Evolutionary conservation across 2,329 filamentous ascomycete species (phyloP), one percentile per base, ranked within the genome.

Genomic region (Stemphylium lycopersici): DNA sequence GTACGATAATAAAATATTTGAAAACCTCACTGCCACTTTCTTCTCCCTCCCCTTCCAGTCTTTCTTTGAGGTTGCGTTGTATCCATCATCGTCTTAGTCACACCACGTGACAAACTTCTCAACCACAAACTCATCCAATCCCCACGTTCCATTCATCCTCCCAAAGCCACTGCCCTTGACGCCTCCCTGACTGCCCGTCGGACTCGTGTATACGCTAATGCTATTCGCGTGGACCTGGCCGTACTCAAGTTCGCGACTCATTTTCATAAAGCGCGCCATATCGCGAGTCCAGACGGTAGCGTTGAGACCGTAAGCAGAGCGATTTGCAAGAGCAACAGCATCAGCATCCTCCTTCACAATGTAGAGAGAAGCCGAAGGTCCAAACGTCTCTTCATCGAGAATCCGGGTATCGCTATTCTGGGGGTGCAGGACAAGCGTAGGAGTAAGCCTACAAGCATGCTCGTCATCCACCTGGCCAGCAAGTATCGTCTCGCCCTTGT

Each of bases 221-320:
- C 66, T 71, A 58, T 81, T 81, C 53, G 81, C 77, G 58, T 81
- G 79, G 1, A 81, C 72, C 3, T 68, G 66, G 0, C 66, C 67
- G 22, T 64, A 81, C 69, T 92, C 77, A 11, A 79, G 64, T 45
- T 71, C 66, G 51, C 63, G 72, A 3, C 76, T 76, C 32, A 79
- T 70, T 43, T 69, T 71, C 76, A 49, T 75, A 56, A 8, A 68
- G 64, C 56, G 92, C 73, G 68, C 89, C 86, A 58, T 81, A 77
- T 0, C 89, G 90, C 72, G 90, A 4, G 51, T 51, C 55, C 55
- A 93, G 1, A 95, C 83, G 0, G 89, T 83, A 3, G 86, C 82
- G n/a, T 80, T 80, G 16, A 95, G 80, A 3, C 90, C 90, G 68
- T 91, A 93, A 46, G 90, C 87, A 1, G 87, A 90, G 66, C 92